Evolutionary conservation across 192 early-diverging fungal genomes (phyloP).

Genomic region (Podila epigama): DNA sequence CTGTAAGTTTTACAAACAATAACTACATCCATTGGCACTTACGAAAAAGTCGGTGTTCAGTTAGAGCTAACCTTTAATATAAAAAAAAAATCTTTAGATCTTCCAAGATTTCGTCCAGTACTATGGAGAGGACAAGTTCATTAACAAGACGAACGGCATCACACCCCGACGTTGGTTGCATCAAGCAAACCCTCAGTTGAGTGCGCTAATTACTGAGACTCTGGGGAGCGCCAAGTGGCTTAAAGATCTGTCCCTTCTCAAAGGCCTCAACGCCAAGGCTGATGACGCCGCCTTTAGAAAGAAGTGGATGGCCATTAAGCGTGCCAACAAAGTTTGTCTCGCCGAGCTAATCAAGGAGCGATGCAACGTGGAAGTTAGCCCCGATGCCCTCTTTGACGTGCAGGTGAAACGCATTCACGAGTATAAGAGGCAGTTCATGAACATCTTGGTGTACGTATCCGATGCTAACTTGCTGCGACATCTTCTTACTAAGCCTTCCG

Average conservation of each 20-base stretch:
- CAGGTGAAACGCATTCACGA: slow-evolving; percentile 99
- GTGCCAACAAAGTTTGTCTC: slow-evolving; percentile 89
- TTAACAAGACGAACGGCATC: slow-evolving; percentile 98
- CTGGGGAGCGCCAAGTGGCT: slow-evolving; percentile 82
- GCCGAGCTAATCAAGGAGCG: slow-evolving; percentile 81
- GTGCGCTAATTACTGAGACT: slow-evolving; percentile 80
- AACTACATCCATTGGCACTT: slow-evolving; percentile 1
- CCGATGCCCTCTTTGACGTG: slow-evolving; percentile 94
- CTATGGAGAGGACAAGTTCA: slow-evolving; percentile 88
- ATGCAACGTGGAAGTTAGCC: slow-evolving; percentile 76
- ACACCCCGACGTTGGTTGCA: slow-evolving; percentile 97
- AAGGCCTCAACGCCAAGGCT: slow-evolving; percentile 67
- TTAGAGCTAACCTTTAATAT: too few relatives aligned
- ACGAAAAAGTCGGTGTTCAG: too few relatives aligned
- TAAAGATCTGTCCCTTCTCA: slow-evolving; percentile 74
- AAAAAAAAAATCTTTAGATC: slow-evolving; percentile 67
- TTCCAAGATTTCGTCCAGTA: slow-evolving; percentile 92
- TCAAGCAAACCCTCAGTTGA: slow-evolving; percentile 92
- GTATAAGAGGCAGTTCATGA: slow-evolving; percentile 99
- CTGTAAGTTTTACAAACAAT: slow-evolving; percentile 35
- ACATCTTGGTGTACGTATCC: slow-evolving; percentile 76
- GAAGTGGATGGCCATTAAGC: slow-evolving; percentile 91
- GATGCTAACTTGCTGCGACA: background rate
- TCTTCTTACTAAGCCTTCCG: background rate
- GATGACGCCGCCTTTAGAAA: slow-evolving; percentile 77